These are phyloP conservation scores for Kandelia obovata DNA, from an alignment of 345 rosid genomes.

Conservation along the genomic window DNA sequence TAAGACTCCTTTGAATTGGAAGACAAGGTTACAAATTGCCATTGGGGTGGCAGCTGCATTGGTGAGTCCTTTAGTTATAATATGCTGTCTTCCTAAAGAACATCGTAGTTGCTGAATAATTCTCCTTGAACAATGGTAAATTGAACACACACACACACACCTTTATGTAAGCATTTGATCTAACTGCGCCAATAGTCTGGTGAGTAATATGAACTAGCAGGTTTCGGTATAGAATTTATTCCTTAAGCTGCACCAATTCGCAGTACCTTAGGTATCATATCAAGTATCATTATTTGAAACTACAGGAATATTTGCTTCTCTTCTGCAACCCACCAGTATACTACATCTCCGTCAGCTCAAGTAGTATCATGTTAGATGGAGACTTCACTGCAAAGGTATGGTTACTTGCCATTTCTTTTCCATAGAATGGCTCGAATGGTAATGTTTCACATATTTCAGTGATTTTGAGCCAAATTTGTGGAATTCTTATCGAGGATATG, in stretches of 20 bases:
- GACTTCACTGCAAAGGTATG: constrained; percentile 79
- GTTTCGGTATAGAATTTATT: background rate
- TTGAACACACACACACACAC: too few species aligned
- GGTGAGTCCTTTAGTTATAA: constrained; percentile 44
- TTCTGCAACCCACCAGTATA: constrained; percentile 64
- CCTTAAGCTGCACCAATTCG: background rate
- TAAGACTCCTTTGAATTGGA: constrained; percentile 90
- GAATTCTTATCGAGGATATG: too few species aligned
- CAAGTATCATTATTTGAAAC: background rate
- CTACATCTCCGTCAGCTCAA: constrained; percentile 73
- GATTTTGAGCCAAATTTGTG: too few species aligned
- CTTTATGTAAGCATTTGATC: too few species aligned
- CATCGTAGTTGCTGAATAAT: background rate
- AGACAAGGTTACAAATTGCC: constrained; percentile 69
- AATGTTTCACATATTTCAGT: background rate
- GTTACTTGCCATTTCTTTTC: background rate
- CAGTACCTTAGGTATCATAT: too few species aligned
- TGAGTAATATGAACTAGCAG: too few species aligned
- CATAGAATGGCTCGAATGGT: background rate
- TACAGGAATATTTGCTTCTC: constrained; percentile 83
- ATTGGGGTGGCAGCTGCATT: constrained; percentile 90
- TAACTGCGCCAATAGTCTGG: too few species aligned
- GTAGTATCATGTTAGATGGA: constrained; percentile 79
- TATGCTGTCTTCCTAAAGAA: background rate
- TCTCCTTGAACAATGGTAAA: too few species aligned